phyloP scores from a whole-genome alignment of 2,329 filamentous ascomycete species.

The Colletotrichum ledebouriae region DNA sequence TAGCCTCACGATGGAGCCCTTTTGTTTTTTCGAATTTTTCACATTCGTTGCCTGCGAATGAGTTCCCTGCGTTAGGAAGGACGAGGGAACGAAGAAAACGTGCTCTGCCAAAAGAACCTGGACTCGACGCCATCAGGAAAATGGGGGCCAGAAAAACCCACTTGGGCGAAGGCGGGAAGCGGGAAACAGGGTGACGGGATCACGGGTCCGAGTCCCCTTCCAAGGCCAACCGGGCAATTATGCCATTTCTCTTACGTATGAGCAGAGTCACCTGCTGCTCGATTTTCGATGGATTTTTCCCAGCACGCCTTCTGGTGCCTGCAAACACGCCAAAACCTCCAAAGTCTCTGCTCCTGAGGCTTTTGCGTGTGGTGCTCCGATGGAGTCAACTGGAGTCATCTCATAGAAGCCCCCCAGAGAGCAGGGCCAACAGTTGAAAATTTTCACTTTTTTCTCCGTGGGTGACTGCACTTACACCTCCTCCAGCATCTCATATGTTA shows the following conservation, averaged over 20 bases:
- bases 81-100: not conserved
- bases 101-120: slow-evolving; percentile 15
- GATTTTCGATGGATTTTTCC: slow-evolving; percentile 11
- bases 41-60: not conserved
- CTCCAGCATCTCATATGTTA: too few relatives aligned
- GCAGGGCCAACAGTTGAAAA: slow-evolving; percentile 21
- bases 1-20: slow-evolving; percentile 19
- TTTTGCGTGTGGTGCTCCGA: not conserved
- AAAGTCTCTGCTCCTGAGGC: not conserved
- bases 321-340: not conserved
- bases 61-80: too few relatives aligned
- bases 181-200: slow-evolving; percentile 27
- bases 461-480: not conserved
- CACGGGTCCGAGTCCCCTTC: slow-evolving; percentile 30
- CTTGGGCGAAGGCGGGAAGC: slow-evolving; percentile 1
- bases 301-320: not conserved
- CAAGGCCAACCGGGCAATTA: slow-evolving; percentile 32
- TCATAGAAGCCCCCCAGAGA: not conserved
- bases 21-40: slow-evolving; percentile 13
- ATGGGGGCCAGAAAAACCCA: too few relatives aligned
- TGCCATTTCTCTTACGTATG: slow-evolving; percentile 37
- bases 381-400: not conserved
- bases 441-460: slow-evolving; percentile 5
- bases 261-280: slow-evolving; percentile 25
- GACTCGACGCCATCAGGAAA: not conserved